phyloP scores from a whole-genome alignment of 2,329 filamentous ascomycete species.

The Myriosclerotinia curreyana region DNA sequence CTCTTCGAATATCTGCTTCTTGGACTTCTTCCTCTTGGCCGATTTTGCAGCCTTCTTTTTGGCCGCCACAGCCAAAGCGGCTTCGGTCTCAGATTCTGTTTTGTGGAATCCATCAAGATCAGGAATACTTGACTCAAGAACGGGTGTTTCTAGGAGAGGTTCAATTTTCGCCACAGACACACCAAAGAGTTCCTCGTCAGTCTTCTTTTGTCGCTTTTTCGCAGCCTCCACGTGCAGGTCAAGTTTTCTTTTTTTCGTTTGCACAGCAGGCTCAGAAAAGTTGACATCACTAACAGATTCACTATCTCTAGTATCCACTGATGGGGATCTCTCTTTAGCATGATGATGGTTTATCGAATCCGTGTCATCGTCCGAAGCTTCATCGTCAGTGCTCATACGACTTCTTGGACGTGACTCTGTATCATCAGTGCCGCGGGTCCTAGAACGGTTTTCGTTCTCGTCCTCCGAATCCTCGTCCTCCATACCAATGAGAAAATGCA shows the following conservation, averaged over 20 bases:
- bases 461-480: slow-evolving; percentile 76
- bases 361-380: slow-evolving; percentile 38
- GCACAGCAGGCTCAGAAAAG: slow-evolving; percentile 56
- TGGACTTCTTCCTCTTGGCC: slow-evolving; percentile 66
- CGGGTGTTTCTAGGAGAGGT: slow-evolving; percentile 41
- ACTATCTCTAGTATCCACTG: slow-evolving; percentile 53
- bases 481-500: slow-evolving; percentile 76
- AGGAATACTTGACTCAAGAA: slow-evolving; percentile 48
- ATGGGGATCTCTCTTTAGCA: slow-evolving; percentile 28
- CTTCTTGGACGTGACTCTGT: slow-evolving; percentile 78
- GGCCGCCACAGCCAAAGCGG: slow-evolving; percentile 42
- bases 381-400: slow-evolving; percentile 64
- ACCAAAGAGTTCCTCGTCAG: slow-evolving; percentile 74
- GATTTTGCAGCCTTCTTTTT: slow-evolving; percentile 60
- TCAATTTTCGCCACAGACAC: slow-evolving; percentile 56
- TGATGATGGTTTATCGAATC: slow-evolving; percentile 28
- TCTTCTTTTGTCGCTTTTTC: slow-evolving; percentile 77
- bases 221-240: slow-evolving; percentile 65
- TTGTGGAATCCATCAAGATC: slow-evolving; percentile 51
- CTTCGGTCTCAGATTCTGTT: slow-evolving; percentile 50
- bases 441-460: slow-evolving; percentile 62
- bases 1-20: slow-evolving; percentile 73
- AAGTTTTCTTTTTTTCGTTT: slow-evolving; percentile 70
- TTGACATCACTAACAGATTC: slow-evolving; percentile 71
- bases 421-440: slow-evolving; percentile 77